Evolutionary conservation across 352 stramenopile species (phyloP).

Genomic region (Phytophthora syringae): DNA sequence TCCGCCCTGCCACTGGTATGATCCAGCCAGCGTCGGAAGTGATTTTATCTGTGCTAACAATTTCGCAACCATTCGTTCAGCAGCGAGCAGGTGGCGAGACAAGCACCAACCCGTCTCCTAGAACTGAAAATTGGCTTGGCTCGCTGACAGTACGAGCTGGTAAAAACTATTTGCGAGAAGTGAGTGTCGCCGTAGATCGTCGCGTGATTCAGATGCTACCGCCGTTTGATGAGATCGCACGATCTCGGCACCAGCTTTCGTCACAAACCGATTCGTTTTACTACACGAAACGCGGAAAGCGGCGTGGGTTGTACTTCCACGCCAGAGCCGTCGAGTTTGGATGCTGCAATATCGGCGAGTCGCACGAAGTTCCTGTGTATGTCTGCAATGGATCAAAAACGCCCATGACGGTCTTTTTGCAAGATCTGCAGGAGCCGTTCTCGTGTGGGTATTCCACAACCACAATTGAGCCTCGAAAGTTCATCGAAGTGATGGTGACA

Average conservation of each 20-base stretch:
- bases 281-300: conserved; percentile 83
- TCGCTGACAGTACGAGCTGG: conserved; percentile 68
- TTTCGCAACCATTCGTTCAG: conserved; percentile 58
- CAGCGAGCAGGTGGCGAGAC: conserved; percentile 16
- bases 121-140: conserved; percentile 62
- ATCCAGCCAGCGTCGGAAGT: conserved; percentile 54
- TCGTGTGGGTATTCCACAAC: conserved; percentile 77
- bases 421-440: conserved; percentile 80
- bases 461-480: conserved; percentile 83
- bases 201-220: conserved; percentile 50
- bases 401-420: conserved; percentile 87
- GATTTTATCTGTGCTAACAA: conserved; percentile 52
- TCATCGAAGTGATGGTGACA: conserved; percentile 81
- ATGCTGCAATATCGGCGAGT: conserved; percentile 72
- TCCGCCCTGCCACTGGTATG: conserved; percentile 48
- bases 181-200: conserved; percentile 71
- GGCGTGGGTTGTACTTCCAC: conserved; percentile 83
- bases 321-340: conserved; percentile 85
- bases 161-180: conserved; percentile 53
- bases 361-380: conserved; percentile 82
- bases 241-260: conserved; percentile 66
- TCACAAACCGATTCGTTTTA: conserved; percentile 87
- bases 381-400: conserved; percentile 86
- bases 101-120: conserved; percentile 7
- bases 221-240: conserved; percentile 65